Base-by-base conservation (phyloP, 1,284 basidiomycete species). In the Tylopilus sp. region DNA sequence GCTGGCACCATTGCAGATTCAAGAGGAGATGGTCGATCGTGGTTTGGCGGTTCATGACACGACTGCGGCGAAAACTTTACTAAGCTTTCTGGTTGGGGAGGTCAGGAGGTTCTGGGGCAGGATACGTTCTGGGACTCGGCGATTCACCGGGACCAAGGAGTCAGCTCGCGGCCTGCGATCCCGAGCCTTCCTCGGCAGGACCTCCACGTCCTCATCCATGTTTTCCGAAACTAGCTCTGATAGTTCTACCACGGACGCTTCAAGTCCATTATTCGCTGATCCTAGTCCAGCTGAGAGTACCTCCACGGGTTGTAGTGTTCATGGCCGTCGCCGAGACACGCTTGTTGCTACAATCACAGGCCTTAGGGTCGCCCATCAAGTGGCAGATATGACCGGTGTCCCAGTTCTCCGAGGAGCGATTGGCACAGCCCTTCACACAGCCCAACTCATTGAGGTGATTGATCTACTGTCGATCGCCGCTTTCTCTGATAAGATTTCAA, bases 361-460 rank as follows among this genome's bases (percentile, higher is more conserved):
- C 49, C 69, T 74, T n/a, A 51, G 9, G 58, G 10, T 66, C n/a
- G 41, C 53, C 22, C 26, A 60, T 49, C 61, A 73, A n/a, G n/a
- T n/a, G 13, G 36, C 29, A 3, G 7, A 49, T 57, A 12, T 69
- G 8, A 54, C 69, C 3, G 22, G 36, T 1, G 55, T 74, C 39
- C n/a, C n/a, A n/a, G n/a, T n/a, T n/a, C n/a, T n/a, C n/a, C n/a
- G n/a, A n/a, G n/a, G n/a, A n/a, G n/a, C 59, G 8, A 73, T 73
- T 2, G 60, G 52, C 32, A 71, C 58, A 1, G 63, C 56, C 38
- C 36, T 72, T 55, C 41, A 51, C 1, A 64, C 66, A 19, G 69
- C 66, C 1, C 58, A 71, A 39, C 2, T 29, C 3, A 64, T 72
- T 13, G 47, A 73, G 52, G 72, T 73, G 1, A 39, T 62, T 58